Conservation (phyloP, 1,284 basidiomycete genomes). For the Golubevia sp. region DNA sequence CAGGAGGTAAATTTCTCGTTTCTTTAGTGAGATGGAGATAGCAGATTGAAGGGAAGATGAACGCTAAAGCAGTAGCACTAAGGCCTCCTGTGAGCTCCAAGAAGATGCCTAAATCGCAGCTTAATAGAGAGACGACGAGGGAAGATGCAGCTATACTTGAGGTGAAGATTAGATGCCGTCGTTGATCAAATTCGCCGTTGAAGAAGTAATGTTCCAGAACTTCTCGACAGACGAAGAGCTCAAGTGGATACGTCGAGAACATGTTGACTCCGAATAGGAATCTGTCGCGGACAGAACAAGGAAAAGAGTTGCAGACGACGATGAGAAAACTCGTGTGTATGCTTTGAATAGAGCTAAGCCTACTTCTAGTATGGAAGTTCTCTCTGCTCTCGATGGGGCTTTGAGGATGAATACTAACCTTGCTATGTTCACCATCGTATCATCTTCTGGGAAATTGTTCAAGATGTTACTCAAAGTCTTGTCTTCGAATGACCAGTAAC, state of each 20-base stretch:
- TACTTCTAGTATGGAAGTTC: no score
- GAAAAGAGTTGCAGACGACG: no score
- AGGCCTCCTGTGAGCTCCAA: conserved; percentile 95
- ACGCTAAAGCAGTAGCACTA: conserved; percentile 90
- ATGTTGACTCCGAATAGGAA: conserved; percentile 97
- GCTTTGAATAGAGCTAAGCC: no score
- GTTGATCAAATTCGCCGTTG: conserved; percentile 28
- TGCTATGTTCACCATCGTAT: conserved; percentile 70
- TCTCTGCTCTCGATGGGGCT: no score
- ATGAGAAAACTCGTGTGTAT: no score
- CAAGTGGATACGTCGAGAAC: conserved; percentile 93
- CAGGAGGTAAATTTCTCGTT: conserved; percentile 25
- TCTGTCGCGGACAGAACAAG: no score
- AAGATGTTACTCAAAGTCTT: conserved; percentile 62
- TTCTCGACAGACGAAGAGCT: conserved; percentile 92
- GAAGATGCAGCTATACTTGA: conserved; percentile 79
- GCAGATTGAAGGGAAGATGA: conserved; percentile 68
- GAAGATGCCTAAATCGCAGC: conserved; percentile 95
- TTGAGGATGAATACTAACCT: no score
- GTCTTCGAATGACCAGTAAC: conserved; percentile 89
- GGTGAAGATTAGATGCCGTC: conserved; percentile 89
- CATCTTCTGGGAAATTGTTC: conserved; percentile 58
- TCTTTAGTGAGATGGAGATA: conserved; percentile 53
- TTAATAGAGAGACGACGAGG: conserved; percentile 84
- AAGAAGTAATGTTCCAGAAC: conserved; percentile 47